A percentile compares a stretch with the other conserved stretches of the same genome.
Conservation (phyloP, 148 eudicot genomes). For the Fagopyrum homotropicum region DNA sequence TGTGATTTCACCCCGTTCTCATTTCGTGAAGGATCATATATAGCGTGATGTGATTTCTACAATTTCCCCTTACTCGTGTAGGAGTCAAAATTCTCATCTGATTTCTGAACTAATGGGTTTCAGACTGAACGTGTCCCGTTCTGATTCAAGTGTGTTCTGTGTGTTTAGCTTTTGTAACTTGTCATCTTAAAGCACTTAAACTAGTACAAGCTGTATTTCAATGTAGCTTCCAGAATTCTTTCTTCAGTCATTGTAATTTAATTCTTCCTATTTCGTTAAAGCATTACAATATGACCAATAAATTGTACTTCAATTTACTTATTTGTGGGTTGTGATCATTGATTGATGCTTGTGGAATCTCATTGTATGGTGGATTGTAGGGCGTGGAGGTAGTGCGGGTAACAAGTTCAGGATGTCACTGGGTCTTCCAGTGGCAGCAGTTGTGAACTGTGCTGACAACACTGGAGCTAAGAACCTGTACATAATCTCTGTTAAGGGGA, state of each 20-base stretch:
- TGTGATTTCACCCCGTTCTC: too few relatives aligned
- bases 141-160: background rate
- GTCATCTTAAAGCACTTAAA: background rate
- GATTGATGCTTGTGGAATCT: background rate
- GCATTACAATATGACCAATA: too few relatives aligned
- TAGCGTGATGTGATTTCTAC: too few relatives aligned
- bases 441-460: too few relatives aligned
- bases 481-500: too few relatives aligned
- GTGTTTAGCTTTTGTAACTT: background rate
- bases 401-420: too few relatives aligned
- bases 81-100: background rate
- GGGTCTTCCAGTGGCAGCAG: too few relatives aligned
- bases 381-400: too few relatives aligned
- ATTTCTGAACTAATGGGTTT: background rate
- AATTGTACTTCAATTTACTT: too few relatives aligned
- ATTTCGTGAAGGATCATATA: too few relatives aligned
- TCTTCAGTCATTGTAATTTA: background rate
- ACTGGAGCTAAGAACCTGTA: too few relatives aligned
- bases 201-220: background rate
- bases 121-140: background rate
- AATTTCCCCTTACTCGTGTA: background rate
- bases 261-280: background rate
- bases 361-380: slow-evolving; percentile 16
- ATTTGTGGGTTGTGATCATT: background rate
- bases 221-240: background rate